Evolutionary conservation across 768 basidiomycete species (phyloP).

Genomic region (Fibroporia radiculosa): DNA sequence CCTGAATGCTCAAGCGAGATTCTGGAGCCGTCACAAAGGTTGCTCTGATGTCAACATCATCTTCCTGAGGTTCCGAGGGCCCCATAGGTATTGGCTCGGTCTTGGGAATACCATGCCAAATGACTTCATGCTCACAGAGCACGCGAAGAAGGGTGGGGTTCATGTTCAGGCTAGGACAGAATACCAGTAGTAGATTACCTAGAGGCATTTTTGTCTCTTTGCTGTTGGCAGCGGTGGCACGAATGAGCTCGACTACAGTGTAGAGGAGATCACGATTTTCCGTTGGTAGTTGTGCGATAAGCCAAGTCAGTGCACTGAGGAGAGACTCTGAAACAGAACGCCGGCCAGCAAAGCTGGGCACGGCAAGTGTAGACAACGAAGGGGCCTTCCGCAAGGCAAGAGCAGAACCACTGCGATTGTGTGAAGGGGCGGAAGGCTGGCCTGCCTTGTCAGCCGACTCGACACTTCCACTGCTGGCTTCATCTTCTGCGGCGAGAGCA

Average conservation of each 20-base stretch:
- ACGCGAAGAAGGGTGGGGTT: slow-evolving; percentile 64
- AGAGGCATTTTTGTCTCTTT: slow-evolving; percentile 88
- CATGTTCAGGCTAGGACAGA: slow-evolving; percentile 83
- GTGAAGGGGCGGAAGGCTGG: slow-evolving; percentile 4
- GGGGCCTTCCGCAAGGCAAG: slow-evolving; percentile 61
- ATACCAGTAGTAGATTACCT: slow-evolving; percentile 79
- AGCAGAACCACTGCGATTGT: slow-evolving; percentile 15
- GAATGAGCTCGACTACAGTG: slow-evolving; percentile 76
- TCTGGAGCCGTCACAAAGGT: slow-evolving; percentile 4
- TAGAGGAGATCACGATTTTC: slow-evolving; percentile 82
- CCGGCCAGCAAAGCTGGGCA: slow-evolving; percentile 56
- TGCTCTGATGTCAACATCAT: slow-evolving; percentile 4
- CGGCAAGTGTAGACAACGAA: slow-evolving; percentile 70
- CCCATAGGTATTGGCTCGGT: neutral
- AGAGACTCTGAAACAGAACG: slow-evolving; percentile 56
- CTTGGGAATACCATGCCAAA: slow-evolving; percentile 42
- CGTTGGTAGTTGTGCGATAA: slow-evolving; percentile 62
- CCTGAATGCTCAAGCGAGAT: neutral
- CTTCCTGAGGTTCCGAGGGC: neutral
- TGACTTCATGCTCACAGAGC: slow-evolving; percentile 60
- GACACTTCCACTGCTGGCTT: slow-evolving; percentile 20
- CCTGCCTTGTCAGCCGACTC: slow-evolving; percentile 3
- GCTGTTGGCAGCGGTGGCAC: slow-evolving; percentile 57
- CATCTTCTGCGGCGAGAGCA: slow-evolving; percentile 54
- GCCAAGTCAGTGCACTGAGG: slow-evolving; percentile 47